Percentiles rank a stretch among this genome's conserved stretches.
Conservation (phyloP, 495 filamentous ascomycete genomes). For the Cercophora samala region DNA sequence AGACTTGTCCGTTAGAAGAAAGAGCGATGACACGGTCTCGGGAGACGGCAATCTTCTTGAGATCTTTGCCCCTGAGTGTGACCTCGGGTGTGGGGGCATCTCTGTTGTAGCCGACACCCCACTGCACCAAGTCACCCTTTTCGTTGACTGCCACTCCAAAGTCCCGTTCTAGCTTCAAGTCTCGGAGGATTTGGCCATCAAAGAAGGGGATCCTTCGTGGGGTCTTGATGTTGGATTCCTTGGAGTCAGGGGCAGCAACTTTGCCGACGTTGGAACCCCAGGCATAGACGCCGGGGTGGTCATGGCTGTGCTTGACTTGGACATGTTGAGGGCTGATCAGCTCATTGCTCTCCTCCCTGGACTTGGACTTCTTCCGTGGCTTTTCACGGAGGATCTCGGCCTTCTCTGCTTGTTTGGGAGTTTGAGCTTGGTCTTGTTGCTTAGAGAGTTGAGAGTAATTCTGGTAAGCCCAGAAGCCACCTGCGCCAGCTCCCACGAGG, state of each 20-base stretch:
- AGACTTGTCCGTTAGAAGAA: slow-evolving; percentile 72
- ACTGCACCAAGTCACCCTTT: slow-evolving; percentile 86
- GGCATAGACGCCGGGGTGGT: slow-evolving; percentile 83
- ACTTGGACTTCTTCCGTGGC: slow-evolving; percentile 47
- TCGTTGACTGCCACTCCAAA: slow-evolving; percentile 89
- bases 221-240: slow-evolving; percentile 70
- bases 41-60: slow-evolving; percentile 69
- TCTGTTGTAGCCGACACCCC: slow-evolving; percentile 73
- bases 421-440: background rate
- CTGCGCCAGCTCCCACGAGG: slow-evolving; percentile 31
- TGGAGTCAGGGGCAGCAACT: slow-evolving; percentile 80
- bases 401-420: slow-evolving; percentile 22
- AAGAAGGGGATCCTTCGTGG: slow-evolving; percentile 80
- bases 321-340: slow-evolving; percentile 72
- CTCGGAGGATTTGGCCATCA: slow-evolving; percentile 76
- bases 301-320: slow-evolving; percentile 83
- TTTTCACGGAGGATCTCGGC: slow-evolving; percentile 59
- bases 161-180: slow-evolving; percentile 78
- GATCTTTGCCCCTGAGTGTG: slow-evolving; percentile 78
- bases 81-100: slow-evolving; percentile 50
- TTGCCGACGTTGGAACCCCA: slow-evolving; percentile 89
- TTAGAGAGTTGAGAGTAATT: slow-evolving; percentile 6
- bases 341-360: slow-evolving; percentile 68
- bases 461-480: slow-evolving; percentile 29
- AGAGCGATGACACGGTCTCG: slow-evolving; percentile 80